Evolutionary conservation across 805 yeast species (phyloP).

Genomic region (Grigorovia humatica): DNA sequence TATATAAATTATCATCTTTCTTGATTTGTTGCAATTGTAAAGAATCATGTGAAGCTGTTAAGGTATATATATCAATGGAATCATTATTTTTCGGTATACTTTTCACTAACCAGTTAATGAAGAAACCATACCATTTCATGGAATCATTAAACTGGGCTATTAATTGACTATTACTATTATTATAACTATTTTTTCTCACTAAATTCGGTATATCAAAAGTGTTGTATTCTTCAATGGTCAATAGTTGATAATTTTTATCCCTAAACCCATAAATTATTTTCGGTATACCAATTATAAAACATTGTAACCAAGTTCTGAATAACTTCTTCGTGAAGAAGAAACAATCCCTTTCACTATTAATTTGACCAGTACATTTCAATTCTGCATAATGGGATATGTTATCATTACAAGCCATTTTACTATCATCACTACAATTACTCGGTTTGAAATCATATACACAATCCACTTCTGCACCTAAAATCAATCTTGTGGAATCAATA

Average conservation of each 20-base stretch:
- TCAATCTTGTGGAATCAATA: conserved; percentile 56
- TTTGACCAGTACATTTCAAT: conserved; percentile 59
- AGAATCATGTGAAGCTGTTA: neutral
- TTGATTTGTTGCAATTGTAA: neutral
- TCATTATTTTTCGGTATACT: neutral
- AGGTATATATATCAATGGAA: neutral
- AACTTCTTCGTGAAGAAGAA: conserved; percentile 65
- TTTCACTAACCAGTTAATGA: conserved; percentile 2
- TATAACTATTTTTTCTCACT: conserved; percentile 21
- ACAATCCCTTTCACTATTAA: conserved; percentile 47
- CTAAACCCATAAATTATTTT: conserved; percentile 78
- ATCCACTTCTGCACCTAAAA: conserved; percentile 92
- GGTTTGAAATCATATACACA: conserved; percentile 69
- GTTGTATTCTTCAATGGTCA: conserved; percentile 59
- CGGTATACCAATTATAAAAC: conserved; percentile 77
- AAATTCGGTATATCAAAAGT: conserved; percentile 71
- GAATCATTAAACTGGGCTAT: conserved; percentile 56
- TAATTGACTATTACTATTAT: neutral
- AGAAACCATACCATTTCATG: conserved; percentile 64
- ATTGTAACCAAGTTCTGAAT: conserved; percentile 85
- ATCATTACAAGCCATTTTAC: conserved; percentile 16
- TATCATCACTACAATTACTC: neutral
- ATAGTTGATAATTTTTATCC: conserved; percentile 53
- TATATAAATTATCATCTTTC: neutral
- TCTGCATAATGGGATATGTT: conserved; percentile 72